phyloP scores from a whole-genome alignment of 768 basidiomycete species.

The Psilocybe azurescens region DNA sequence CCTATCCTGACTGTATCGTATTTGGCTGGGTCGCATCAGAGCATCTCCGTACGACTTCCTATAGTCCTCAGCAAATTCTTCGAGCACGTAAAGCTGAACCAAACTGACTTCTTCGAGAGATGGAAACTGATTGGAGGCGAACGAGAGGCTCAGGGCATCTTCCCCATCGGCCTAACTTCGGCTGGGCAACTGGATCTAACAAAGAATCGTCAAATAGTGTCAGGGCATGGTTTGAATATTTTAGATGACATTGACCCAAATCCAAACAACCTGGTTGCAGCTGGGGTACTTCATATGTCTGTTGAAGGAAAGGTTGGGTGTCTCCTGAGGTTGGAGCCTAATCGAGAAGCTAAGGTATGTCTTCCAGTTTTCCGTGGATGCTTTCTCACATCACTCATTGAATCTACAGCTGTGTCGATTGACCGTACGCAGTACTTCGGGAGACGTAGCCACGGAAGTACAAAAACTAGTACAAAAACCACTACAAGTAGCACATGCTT shows the following conservation, averaged over 20 bases:
- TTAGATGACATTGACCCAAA: slow-evolving; percentile 92
- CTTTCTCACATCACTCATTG: slow-evolving; percentile 5
- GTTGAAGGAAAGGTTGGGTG: slow-evolving; percentile 94
- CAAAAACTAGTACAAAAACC: slow-evolving; percentile 58
- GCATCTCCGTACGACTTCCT: slow-evolving; percentile 82
- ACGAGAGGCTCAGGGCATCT: slow-evolving; percentile 87
- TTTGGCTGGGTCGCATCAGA: slow-evolving; percentile 90
- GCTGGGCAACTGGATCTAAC: slow-evolving; percentile 76
- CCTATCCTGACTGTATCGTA: slow-evolving; percentile 90
- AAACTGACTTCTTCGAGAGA: slow-evolving; percentile 92
- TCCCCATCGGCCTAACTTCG: slow-evolving; percentile 74
- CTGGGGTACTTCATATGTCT: slow-evolving; percentile 97
- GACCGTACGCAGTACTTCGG: slow-evolving; percentile 95
- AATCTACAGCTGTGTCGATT: slow-evolving; percentile 79
- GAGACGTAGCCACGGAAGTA: slow-evolving; percentile 80
- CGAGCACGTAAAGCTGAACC: slow-evolving; percentile 86
- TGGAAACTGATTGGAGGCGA: slow-evolving; percentile 99
- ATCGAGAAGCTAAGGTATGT: slow-evolving; percentile 90
- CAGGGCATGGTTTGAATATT: slow-evolving; percentile 78
- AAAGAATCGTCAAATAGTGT: slow-evolving; percentile 76
- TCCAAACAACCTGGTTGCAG: slow-evolving; percentile 89
- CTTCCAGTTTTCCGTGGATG: background rate
- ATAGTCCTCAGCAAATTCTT: slow-evolving; percentile 91
- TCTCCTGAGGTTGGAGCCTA: slow-evolving; percentile 91
- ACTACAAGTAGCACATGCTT: slow-evolving; percentile 34